Percentiles rank a stretch among this genome's conserved stretches.
phyloP scores from a whole-genome alignment of 805 yeast genomes.

The Jamesozyma jinghongensis region DNA sequence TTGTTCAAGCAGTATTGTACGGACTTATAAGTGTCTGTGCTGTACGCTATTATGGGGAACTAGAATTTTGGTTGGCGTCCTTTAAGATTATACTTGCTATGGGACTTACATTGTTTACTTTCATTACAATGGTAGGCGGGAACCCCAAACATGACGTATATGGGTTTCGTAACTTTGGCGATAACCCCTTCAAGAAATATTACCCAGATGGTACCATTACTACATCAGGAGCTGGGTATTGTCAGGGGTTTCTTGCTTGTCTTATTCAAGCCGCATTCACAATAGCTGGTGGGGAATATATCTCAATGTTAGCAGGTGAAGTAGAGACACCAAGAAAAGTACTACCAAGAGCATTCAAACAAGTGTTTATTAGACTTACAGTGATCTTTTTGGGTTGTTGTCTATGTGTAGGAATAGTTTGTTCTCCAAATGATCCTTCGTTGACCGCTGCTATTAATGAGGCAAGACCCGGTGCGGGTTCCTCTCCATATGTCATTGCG shows the following conservation, averaged over 20 bases:
- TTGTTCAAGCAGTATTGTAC: constrained; percentile 56
- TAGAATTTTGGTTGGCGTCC: constrained; percentile 70
- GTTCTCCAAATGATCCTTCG: constrained; percentile 58
- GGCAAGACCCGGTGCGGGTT: constrained; percentile 66
- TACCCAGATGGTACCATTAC: constrained; percentile 37
- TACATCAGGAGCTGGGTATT: constrained; percentile 39
- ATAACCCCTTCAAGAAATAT: constrained; percentile 50
- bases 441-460: constrained; percentile 48
- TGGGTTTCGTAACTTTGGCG: constrained; percentile 49
- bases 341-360: constrained; percentile 70
- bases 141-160: constrained; percentile 60
- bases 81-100: constrained; percentile 65
- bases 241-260: constrained; percentile 65
- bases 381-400: constrained; percentile 67
- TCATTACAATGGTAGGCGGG: constrained; percentile 80
- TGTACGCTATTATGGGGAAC: constrained; percentile 68
- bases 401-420: constrained; percentile 66
- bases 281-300: constrained; percentile 79
- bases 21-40: constrained; percentile 60
- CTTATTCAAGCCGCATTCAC: constrained; percentile 67
- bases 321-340: constrained; percentile 60
- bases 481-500: constrained; percentile 77
- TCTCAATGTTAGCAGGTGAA: constrained; percentile 81
- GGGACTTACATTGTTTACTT: constrained; percentile 69
- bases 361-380: constrained; percentile 59